Evolutionary conservation across 306 rosid genomes (phyloP).

Genomic region (Begonia peltatifolia): DNA sequence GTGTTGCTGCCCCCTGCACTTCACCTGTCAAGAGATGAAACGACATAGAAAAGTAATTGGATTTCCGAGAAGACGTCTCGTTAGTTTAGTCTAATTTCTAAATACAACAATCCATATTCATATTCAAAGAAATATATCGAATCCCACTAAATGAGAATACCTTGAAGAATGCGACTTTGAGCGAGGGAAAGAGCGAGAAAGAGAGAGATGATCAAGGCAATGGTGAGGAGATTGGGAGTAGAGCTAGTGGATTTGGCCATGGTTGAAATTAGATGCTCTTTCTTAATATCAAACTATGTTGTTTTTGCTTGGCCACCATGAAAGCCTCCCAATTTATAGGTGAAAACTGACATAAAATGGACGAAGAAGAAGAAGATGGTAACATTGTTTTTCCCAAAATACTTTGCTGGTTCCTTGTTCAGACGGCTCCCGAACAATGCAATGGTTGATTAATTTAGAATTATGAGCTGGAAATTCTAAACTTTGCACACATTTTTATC

Average conservation of each 20-base stretch:
- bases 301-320: too few species aligned
- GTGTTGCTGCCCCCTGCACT: background rate
- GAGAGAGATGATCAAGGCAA: background rate
- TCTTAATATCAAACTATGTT: too few species aligned
- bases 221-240: background rate
- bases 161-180: background rate
- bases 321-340: too few species aligned
- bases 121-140: background rate
- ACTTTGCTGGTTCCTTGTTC: too few species aligned
- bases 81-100: background rate
- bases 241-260: background rate
- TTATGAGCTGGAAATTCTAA: too few species aligned
- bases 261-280: too few species aligned
- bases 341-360: too few species aligned
- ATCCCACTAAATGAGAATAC: background rate
- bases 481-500: too few species aligned
- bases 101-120: background rate
- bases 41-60: background rate
- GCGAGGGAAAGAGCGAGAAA: background rate
- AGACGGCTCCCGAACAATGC: too few species aligned
- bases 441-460: too few species aligned
- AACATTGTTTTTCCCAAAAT: too few species aligned
- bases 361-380: too few species aligned
- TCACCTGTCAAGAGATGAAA: background rate
- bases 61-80: background rate